A percentile compares a stretch with the other conserved stretches of the same genome.
These are phyloP conservation scores for Trichaptum fuscoviolaceum DNA, from an alignment of 768 basidiomycete genomes.

Conservation along the genomic window DNA sequence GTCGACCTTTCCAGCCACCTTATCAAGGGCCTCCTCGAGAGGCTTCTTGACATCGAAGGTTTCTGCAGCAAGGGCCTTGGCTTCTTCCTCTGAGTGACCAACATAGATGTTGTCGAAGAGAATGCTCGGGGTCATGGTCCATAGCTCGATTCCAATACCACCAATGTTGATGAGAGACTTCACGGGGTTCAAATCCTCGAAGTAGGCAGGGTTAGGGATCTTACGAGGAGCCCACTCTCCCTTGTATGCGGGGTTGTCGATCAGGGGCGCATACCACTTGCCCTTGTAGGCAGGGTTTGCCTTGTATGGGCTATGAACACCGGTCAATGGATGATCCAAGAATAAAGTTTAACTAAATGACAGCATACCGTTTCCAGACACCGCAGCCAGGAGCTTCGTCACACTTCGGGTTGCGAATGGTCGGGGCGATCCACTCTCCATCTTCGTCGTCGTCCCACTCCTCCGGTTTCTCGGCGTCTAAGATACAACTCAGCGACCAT, in stretches of 20 bases:
- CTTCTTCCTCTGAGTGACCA: conserved; percentile 84
- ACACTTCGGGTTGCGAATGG: conserved; percentile 87
- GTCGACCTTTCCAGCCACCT: conserved; percentile 43
- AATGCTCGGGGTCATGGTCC: conserved; percentile 98
- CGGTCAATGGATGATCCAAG: not conserved
- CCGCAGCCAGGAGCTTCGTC: conserved; percentile 90
- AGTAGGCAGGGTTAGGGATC: conserved; percentile 88
- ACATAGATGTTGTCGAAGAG: conserved; percentile 93
- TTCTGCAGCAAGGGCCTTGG: conserved; percentile 75
- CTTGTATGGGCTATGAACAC: conserved; percentile 60
- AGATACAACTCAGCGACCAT: conserved; percentile 5
- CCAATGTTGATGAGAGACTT: conserved; percentile 85
- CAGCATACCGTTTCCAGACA: conserved; percentile 75
- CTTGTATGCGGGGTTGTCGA: conserved; percentile 97
- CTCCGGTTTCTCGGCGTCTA: conserved; percentile 90
- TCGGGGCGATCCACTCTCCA: conserved; percentile 95
- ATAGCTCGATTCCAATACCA: conserved; percentile 95
- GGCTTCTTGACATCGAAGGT: conserved; percentile 90
- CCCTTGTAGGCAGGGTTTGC: conserved; percentile 96
- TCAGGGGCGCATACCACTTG: conserved; percentile 92
- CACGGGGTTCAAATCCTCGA: conserved; percentile 80
- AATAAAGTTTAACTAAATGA: not conserved
- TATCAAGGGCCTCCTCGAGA: conserved; percentile 62
- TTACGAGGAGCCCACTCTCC: conserved; percentile 89
- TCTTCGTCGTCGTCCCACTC: conserved; percentile 99